Percentiles rank a stretch among this genome's conserved stretches.
Evolutionary conservation across 495 filamentous ascomycete species (phyloP).

Genomic region (Hyaloscypha finlandica): DNA sequence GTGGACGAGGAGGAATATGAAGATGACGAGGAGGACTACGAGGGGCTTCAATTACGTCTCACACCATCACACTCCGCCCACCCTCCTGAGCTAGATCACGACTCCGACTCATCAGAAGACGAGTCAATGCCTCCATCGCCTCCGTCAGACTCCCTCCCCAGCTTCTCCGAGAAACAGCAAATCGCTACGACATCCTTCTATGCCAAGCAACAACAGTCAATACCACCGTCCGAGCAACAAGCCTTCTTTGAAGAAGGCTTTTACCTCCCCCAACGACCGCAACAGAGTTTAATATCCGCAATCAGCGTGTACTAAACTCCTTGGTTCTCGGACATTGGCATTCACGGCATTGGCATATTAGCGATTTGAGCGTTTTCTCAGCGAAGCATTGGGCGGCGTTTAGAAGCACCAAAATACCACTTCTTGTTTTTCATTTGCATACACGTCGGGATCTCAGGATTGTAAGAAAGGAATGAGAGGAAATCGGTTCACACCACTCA

Average conservation of each 20-base stretch:
- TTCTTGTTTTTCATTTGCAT: slow-evolving; percentile 7
- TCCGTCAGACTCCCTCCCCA: slow-evolving; percentile 61
- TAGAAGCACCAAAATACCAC: slow-evolving; percentile 21
- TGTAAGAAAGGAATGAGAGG: not conserved
- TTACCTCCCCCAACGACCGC: slow-evolving; percentile 29
- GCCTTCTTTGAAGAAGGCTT: slow-evolving; percentile 35
- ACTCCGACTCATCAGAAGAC: slow-evolving; percentile 65
- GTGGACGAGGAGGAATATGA: slow-evolving; percentile 64
- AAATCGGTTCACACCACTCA: slow-evolving; percentile 29
- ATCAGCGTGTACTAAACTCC: slow-evolving; percentile 34
- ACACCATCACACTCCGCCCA: slow-evolving; percentile 63
- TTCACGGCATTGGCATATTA: slow-evolving; percentile 15
- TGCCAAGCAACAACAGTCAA: slow-evolving; percentile 26
- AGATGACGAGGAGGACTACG: slow-evolving; percentile 71
- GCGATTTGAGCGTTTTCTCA: slow-evolving; percentile 27
- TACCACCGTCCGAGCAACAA: slow-evolving; percentile 29
- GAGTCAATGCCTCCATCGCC: slow-evolving; percentile 85
- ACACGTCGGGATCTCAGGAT: not conserved
- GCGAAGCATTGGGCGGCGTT: slow-evolving; percentile 14
- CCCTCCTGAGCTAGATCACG: slow-evolving; percentile 78
- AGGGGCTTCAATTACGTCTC: slow-evolving; percentile 70
- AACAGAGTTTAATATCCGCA: slow-evolving; percentile 29
- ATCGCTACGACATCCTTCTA: slow-evolving; percentile 33
- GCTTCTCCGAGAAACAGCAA: slow-evolving; percentile 65
- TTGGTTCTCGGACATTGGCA: slow-evolving; percentile 1